Evolutionary conservation across 257 asterid genomes (phyloP).

Genomic region (Agastache rugosa): DNA sequence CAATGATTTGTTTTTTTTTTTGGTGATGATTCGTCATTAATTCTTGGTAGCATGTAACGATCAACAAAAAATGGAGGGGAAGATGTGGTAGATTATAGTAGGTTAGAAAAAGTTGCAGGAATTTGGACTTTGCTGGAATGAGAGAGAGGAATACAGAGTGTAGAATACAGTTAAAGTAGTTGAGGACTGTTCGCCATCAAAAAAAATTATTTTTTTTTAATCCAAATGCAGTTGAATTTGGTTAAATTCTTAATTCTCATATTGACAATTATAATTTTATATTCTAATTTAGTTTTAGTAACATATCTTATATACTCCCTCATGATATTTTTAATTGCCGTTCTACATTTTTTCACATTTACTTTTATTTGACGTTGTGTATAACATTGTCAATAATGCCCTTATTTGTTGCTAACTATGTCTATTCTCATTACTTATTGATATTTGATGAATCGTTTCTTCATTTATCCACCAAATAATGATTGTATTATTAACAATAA

Average conservation of each 20-base stretch:
- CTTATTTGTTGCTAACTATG: too few relatives aligned
- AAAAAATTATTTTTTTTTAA: not conserved
- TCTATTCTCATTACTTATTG: too few relatives aligned
- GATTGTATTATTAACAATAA: too few relatives aligned
- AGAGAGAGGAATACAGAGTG: not conserved
- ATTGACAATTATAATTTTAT: not conserved
- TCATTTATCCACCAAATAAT: too few relatives aligned
- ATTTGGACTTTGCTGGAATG: constrained; percentile 7
- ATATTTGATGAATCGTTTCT: too few relatives aligned
- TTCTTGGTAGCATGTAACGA: constrained; percentile 24
- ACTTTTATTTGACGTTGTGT: too few relatives aligned
- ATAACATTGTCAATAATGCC: too few relatives aligned
- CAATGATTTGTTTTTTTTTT: not conserved
- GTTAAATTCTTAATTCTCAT: not conserved
- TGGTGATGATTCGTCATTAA: constrained; percentile 20
- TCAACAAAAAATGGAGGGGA: constrained; percentile 26
- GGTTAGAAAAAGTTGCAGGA: constrained; percentile 40
- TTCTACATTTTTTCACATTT: too few relatives aligned
- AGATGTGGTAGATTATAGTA: constrained; percentile 36
- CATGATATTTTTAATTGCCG: too few relatives aligned
- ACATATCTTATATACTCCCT: too few relatives aligned
- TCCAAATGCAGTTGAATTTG: not conserved
- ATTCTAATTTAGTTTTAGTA: not conserved
- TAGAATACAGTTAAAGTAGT: constrained; percentile 42
- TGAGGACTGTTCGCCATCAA: constrained; percentile 46